Evolutionary conservation across 352 stramenopile species (phyloP), one percentile per base, ranked within the genome.

Genomic region (Globisporangium viniferum): DNA sequence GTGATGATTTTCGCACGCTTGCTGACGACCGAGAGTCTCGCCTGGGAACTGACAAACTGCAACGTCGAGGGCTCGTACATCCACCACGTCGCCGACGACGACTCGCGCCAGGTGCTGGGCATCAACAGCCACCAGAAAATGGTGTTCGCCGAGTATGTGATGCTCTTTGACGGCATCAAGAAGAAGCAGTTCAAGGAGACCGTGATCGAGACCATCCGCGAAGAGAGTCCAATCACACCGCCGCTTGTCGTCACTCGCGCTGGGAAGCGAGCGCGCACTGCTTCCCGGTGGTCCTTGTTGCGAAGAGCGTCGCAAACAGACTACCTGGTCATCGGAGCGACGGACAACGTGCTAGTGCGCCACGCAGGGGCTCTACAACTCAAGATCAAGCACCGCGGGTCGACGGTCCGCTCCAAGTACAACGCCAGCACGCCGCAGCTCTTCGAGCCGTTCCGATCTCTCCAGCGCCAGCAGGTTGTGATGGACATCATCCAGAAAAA

Each of bases 31-130:
- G 66, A 59, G 39, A 88, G 82, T 49, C 60, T 89, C 14, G 35
- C 29, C 2, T 90, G 77, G 79, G 84, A 94, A 39, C 61, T 88
- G 5, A 48, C 69, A 33, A 81, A 88, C 70, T 79, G 82, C 57
- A 93, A 89, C 64, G 80, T 90, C 18, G 86, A 94, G 68, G 86
- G 86, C n/a, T 86, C 85, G 3, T 89, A 74, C 39, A 71, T 92
- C 4, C 74, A 87, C 22, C 81, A 92, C 61, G 70, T 92, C 29
- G 76, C 76, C 4, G 82, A 76, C 60, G 78, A 81, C 14, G n/a
- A 54, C 0, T 73, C 79, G 10, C 70, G 78, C 2, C 58, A 39
- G 5, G 31, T 71, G 31, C 76, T 94, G 8, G 69, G 66, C 8
- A 59, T 71, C 35, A 64, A 71, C 14, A 62, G 33, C 36, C 61